These are phyloP conservation scores for Lunasporangiospora selenospora DNA, from an alignment of 192 early-diverging fungal genomes.

Conservation along the genomic window DNA sequence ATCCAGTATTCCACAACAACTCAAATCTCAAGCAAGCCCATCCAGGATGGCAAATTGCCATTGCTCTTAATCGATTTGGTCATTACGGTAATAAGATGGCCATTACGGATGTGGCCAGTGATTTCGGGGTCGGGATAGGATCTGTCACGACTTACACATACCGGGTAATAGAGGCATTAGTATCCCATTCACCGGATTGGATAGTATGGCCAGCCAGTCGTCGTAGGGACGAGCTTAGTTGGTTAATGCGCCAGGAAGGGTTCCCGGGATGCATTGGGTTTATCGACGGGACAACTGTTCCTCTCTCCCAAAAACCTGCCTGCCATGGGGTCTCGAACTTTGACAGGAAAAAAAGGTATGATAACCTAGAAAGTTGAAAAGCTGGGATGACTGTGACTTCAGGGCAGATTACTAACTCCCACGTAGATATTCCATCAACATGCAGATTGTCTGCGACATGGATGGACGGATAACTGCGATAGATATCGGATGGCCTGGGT, in stretches of 20 bases:
- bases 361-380: no score
- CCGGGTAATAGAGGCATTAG: background rate
- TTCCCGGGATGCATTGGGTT: background rate
- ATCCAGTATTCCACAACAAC: background rate
- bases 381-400: no score
- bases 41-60: slow-evolving; percentile 3
- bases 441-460: background rate
- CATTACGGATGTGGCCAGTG: background rate
- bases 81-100: background rate
- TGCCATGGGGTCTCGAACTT: background rate
- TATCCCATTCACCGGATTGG: slow-evolving; percentile 3
- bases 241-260: background rate
- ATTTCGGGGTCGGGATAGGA: background rate
- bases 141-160: background rate
- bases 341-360: background rate
- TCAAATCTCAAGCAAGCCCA: background rate
- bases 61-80: slow-evolving; percentile 2
- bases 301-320: slow-evolving; percentile 1
- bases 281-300: background rate
- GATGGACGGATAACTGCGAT: background rate
- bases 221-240: background rate
- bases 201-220: background rate
- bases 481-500: background rate
- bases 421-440: background rate
- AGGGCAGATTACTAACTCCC: no score